phyloP scores from a whole-genome alignment of 345 rosid genomes.

The Heritiera littoralis region DNA sequence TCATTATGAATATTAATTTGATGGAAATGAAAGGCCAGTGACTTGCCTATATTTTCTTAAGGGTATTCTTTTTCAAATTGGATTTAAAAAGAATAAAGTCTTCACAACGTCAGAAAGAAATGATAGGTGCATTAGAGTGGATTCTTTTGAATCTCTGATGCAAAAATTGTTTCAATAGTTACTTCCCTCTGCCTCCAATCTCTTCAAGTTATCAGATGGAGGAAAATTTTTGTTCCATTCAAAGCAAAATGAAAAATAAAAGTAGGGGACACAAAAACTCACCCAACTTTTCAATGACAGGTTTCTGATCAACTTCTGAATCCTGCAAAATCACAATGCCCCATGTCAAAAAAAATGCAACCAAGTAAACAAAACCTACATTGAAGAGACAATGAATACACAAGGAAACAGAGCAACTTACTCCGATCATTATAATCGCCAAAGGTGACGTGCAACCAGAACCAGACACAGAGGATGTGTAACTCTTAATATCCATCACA shows the following conservation, averaged over 20 bases:
- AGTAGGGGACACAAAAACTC: slow-evolving; percentile 26
- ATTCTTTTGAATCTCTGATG: not conserved
- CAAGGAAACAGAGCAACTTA: slow-evolving; percentile 31
- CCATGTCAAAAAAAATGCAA: slow-evolving; percentile 10
- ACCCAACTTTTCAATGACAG: slow-evolving; percentile 63
- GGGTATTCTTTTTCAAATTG: not conserved
- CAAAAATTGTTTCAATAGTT: not conserved
- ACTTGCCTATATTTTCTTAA: not conserved
- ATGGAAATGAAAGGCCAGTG: not conserved
- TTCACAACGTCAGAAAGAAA: not conserved
- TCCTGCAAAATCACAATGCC: slow-evolving; percentile 42
- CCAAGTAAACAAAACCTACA: slow-evolving; percentile 8
- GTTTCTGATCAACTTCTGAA: slow-evolving; percentile 40
- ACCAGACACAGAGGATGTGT: slow-evolving; percentile 53
- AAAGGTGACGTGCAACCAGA: slow-evolving; percentile 58
- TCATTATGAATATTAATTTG: not conserved
- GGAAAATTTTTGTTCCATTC: not conserved
- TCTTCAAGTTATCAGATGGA: not conserved
- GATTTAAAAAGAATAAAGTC: not conserved
- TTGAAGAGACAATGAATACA: not conserved
- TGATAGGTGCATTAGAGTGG: not conserved
- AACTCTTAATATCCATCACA: slow-evolving; percentile 58
- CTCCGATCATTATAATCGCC: slow-evolving; percentile 77
- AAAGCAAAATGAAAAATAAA: not conserved
- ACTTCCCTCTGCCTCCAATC: not conserved